Conservation (phyloP, 108 stramenopile species). For the Pseudonitzschia pungens region DNA sequence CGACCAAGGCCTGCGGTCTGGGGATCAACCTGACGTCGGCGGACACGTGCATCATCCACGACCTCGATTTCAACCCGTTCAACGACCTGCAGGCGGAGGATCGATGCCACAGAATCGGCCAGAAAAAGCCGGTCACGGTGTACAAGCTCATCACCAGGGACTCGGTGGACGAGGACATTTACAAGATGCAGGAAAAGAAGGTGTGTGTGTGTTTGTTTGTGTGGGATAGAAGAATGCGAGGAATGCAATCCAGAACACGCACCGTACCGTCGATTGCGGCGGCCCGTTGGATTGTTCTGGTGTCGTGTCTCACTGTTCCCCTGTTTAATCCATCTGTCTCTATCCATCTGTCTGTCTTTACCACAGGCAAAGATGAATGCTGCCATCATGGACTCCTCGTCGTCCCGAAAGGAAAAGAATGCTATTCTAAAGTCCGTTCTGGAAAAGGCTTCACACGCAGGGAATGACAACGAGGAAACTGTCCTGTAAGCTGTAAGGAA, state of each 20-base stretch:
- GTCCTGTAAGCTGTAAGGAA: neutral
- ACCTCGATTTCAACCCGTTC: slow-evolving; percentile 96
- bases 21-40: slow-evolving; percentile 89
- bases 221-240: no score
- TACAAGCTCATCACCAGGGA: slow-evolving; percentile 69
- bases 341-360: no score
- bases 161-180: slow-evolving; percentile 83
- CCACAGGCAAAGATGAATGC: slow-evolving; percentile 13
- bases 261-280: no score
- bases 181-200: slow-evolving; percentile 81
- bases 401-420: slow-evolving; percentile 11
- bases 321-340: neutral
- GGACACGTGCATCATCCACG: slow-evolving; percentile 95
- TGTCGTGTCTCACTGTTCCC: neutral
- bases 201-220: no score
- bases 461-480: neutral
- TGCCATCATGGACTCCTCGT: slow-evolving; percentile 9
- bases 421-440: slow-evolving; percentile 10
- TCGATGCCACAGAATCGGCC: slow-evolving; percentile 76
- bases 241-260: no score
- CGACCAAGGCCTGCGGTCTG: slow-evolving; percentile 62
- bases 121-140: slow-evolving; percentile 71
- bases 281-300: no score
- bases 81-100: slow-evolving; percentile 94
- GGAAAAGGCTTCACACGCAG: neutral